Evolutionary conservation across 345 rosid species (phyloP).

Genomic region (Mangifera indica): DNA sequence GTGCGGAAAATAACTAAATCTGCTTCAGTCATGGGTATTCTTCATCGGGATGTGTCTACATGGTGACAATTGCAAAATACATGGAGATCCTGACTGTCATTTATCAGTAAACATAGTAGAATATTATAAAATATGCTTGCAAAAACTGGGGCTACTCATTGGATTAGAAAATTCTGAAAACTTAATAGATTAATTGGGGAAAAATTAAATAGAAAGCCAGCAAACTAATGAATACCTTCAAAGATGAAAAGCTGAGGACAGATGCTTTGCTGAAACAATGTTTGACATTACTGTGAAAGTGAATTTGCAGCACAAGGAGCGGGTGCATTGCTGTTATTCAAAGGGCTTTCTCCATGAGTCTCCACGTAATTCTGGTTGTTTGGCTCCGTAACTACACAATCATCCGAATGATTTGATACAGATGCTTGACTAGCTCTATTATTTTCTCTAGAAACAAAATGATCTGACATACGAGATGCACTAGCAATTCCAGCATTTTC

Average conservation of each 20-base stretch:
- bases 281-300: conserved; percentile 29
- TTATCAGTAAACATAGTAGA: neutral
- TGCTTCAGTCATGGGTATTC: neutral
- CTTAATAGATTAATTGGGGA: neutral
- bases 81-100: neutral
- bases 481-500: conserved; percentile 52
- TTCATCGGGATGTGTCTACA: neutral
- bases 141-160: neutral
- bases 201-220: neutral
- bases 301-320: conserved; percentile 36
- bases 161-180: neutral
- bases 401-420: conserved; percentile 27
- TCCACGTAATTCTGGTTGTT: conserved; percentile 28
- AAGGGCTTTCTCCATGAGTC: conserved; percentile 23
- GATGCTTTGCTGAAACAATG: conserved; percentile 29
- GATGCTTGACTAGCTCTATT: conserved; percentile 31
- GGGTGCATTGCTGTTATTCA: conserved; percentile 27
- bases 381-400: conserved; percentile 27
- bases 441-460: conserved; percentile 40
- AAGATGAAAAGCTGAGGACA: conserved; percentile 49
- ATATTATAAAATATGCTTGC: neutral
- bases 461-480: conserved; percentile 49
- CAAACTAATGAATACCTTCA: conserved; percentile 34
- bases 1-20: neutral
- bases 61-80: neutral